phyloP scores from a whole-genome alignment of 805 yeast species.

The Teunomyces atbi region DNA sequence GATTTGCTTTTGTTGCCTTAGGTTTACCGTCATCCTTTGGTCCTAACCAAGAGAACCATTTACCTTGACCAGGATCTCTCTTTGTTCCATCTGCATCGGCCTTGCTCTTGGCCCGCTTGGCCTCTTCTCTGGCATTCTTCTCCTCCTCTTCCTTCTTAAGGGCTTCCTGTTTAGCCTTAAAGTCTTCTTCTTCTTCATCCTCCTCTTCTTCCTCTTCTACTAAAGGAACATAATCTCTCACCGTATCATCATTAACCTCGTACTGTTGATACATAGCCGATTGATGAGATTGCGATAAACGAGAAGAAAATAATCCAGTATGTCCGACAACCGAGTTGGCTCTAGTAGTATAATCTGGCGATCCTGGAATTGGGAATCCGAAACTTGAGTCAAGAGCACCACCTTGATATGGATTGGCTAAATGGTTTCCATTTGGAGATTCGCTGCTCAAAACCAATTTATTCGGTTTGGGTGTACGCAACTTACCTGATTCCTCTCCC shows the following conservation, averaged over 20 bases:
- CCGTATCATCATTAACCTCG: constrained; percentile 46
- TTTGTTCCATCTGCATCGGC: constrained; percentile 11
- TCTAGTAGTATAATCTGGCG: constrained; percentile 44
- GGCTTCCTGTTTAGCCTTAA: constrained; percentile 17
- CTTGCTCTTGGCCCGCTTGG: constrained; percentile 37
- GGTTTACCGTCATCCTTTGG: constrained; percentile 57
- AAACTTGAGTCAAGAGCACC: constrained; percentile 21
- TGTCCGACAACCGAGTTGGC: constrained; percentile 42
- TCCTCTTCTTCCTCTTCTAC: constrained; percentile 48
- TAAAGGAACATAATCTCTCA: constrained; percentile 39
- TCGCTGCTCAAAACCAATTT: constrained; percentile 1
- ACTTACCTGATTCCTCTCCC: constrained; percentile 7
- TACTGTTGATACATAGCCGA: constrained; percentile 44
- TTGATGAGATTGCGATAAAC: constrained; percentile 44
- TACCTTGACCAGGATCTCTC: constrained; percentile 9
- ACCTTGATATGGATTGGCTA: constrained; percentile 28
- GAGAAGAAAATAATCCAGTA: constrained; percentile 35
- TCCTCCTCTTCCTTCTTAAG: constrained; percentile 19
- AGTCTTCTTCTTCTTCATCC: constrained; percentile 43
- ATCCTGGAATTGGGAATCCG: constrained; percentile 45
- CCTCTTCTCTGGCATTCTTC: constrained; percentile 14
- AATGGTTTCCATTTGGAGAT: constrained; percentile 10
- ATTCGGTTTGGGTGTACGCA: constrained; percentile 11
- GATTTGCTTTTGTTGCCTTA: constrained; percentile 77
- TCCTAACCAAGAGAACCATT: constrained; percentile 53